These are phyloP conservation scores for Teratosphaeriaceae sp. DNA, from an alignment of 2,329 filamentous ascomycete genomes.

Conservation along the genomic window DNA sequence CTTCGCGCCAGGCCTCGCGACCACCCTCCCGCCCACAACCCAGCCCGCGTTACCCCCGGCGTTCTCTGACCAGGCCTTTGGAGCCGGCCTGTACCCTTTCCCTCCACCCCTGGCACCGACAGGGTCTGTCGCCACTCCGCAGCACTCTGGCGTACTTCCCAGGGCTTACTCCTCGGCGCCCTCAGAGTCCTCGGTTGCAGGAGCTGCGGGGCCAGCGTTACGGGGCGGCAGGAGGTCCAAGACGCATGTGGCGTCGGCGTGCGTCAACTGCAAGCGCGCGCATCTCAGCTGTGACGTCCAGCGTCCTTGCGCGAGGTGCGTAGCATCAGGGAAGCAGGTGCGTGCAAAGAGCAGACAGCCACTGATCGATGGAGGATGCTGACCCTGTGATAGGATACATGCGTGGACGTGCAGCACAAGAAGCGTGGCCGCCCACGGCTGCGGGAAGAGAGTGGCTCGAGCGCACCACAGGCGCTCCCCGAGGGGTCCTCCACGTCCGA, in stretches of 20 bases:
- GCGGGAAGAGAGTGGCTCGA: conserved; percentile 53
- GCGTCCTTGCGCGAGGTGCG: conserved; percentile 70
- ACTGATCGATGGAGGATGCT: neutral
- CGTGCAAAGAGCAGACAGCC: conserved; percentile 19
- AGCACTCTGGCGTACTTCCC: neutral
- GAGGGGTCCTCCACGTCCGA: conserved; percentile 8
- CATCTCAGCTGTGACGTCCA: conserved; percentile 64
- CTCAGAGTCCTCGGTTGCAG: neutral
- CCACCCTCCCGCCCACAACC: neutral
- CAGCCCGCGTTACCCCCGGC: neutral
- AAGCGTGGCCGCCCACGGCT: conserved; percentile 73
- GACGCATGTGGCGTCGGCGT: conserved; percentile 76
- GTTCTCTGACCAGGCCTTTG: neutral
- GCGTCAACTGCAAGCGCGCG: conserved; percentile 77
- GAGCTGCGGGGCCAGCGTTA: conserved; percentile 3
- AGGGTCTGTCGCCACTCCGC: neutral
- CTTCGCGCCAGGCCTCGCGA: neutral
- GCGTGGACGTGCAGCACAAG: conserved; percentile 79
- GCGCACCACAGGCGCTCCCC: conserved; percentile 14
- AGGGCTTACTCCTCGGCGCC: conserved; percentile 2
- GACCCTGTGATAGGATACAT: conserved; percentile 54
- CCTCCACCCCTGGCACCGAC: neutral
- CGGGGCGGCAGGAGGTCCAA: conserved; percentile 26
- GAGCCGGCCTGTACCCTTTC: neutral
- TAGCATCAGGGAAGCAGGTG: conserved; percentile 66